phyloP scores from a whole-genome alignment of 257 asterid genomes.

The Paraleonurus japonicus region DNA sequence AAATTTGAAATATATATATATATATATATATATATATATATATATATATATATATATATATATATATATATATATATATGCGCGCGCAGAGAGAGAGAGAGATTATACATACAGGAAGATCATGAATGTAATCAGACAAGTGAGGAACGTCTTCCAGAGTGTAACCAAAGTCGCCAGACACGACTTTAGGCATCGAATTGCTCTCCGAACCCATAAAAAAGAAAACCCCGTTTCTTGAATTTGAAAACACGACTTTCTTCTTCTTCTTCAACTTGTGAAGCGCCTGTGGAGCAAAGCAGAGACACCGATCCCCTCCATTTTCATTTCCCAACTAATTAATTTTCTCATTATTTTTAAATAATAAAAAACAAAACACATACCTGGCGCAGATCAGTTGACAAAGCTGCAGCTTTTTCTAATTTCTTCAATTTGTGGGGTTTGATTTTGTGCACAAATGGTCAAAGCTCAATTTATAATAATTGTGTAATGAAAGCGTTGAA shows the following conservation, averaged over 20 bases:
- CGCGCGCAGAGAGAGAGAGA: no score
- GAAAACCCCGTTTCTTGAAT: slow-evolving; percentile 18
- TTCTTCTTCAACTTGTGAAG: no score
- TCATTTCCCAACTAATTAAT: no score
- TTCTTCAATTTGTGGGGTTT: not conserved
- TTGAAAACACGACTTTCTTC: slow-evolving; percentile 8
- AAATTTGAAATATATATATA: no score
- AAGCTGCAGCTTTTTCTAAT: not conserved
- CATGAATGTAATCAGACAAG: slow-evolving; percentile 55
- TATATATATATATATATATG: no score
- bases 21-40: no score
- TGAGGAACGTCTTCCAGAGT: slow-evolving; percentile 74
- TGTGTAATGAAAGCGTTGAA: not conserved
- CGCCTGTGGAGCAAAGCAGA: no score
- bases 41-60: no score
- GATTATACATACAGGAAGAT: slow-evolving; percentile 48
- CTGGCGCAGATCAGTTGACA: not conserved
- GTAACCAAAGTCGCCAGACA: slow-evolving; percentile 55
- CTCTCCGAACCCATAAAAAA: slow-evolving; percentile 34
- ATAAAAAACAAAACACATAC: not conserved
- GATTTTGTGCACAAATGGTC: not conserved
- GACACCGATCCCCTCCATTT: slow-evolving; percentile 26
- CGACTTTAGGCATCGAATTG: slow-evolving; percentile 37
- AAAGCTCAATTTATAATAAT: not conserved
- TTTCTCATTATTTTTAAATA: no score